A percentile compares a stretch with the other conserved stretches of the same genome.
phyloP scores from a whole-genome alignment of 768 basidiomycete genomes.

The Pholiota microspora region DNA sequence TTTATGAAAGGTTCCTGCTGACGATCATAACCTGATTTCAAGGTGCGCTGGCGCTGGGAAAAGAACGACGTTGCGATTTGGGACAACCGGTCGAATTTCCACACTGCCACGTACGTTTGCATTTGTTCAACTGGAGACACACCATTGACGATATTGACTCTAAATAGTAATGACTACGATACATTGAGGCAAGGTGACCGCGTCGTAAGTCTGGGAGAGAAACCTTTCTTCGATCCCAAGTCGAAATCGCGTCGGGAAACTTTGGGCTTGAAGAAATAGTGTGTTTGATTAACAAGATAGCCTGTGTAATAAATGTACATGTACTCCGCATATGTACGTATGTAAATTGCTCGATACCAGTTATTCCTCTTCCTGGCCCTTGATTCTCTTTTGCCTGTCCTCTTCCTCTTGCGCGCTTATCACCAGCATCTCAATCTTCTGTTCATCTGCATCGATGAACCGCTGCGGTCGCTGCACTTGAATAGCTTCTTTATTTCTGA shows the following conservation, averaged over 20 bases:
- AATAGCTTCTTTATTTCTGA: conserved; percentile 39
- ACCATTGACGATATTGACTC: neutral
- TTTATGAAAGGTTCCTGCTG: no score
- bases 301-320: neutral
- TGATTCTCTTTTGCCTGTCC: neutral
- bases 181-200: conserved; percentile 44
- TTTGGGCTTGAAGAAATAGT: conserved; percentile 8
- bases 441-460: conserved; percentile 37
- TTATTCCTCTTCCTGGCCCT: neutral
- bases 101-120: conserved; percentile 39
- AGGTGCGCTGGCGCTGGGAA: conserved; percentile 49
- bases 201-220: conserved; percentile 52
- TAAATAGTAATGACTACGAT: conserved; percentile 31
- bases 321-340: neutral
- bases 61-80: conserved; percentile 56
- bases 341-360: neutral
- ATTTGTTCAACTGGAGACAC: neutral
- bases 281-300: neutral
- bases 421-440: conserved; percentile 18
- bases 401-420: neutral
- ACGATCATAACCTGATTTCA: neutral
- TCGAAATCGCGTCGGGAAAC: conserved; percentile 33
- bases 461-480: conserved; percentile 41
- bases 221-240: conserved; percentile 45
- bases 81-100: conserved; percentile 55